A percentile compares a stretch with the other conserved stretches of the same genome.
Conservation (phyloP, 768 basidiomycete species). For the Rhodotorula diobovata region DNA sequence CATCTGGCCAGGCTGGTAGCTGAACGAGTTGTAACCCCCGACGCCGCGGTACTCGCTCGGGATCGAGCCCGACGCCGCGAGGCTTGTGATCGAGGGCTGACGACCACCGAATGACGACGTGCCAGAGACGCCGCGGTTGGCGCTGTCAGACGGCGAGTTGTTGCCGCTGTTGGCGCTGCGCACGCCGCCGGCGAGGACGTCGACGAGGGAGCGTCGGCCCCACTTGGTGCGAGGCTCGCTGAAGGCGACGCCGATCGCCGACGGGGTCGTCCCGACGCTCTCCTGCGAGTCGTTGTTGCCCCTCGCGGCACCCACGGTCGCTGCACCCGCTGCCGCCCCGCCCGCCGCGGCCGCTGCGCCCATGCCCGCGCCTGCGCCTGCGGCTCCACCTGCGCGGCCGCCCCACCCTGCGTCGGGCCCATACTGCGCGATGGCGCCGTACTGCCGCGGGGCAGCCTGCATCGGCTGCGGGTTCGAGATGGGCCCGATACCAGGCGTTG, state of each 20-base stretch:
- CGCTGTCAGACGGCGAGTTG: neutral
- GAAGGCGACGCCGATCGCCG: constrained; percentile 33
- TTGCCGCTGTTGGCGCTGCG: constrained; percentile 7
- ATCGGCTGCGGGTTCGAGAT: constrained; percentile 24
- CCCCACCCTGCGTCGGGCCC: neutral
- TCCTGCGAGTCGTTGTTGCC: constrained; percentile 15
- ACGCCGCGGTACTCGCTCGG: constrained; percentile 18
- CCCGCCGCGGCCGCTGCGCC: neutral
- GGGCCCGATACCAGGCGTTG: constrained; percentile 1
- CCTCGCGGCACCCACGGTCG: neutral
- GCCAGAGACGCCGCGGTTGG: neutral
- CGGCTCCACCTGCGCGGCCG: neutral
- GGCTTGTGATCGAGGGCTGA: constrained; percentile 20
- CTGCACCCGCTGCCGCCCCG: neutral
- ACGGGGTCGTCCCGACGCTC: constrained; percentile 25
- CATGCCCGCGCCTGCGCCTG: neutral
- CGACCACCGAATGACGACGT: constrained; percentile 14
- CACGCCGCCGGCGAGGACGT: constrained; percentile 26
- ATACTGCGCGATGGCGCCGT: neutral
- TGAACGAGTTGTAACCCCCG: constrained; percentile 29
- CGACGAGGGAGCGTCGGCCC: constrained; percentile 27
- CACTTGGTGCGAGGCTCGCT: constrained; percentile 33
- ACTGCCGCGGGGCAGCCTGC: constrained; percentile 1
- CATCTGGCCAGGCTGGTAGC: constrained; percentile 26
- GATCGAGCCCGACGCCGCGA: constrained; percentile 1